Conservation (phyloP, 352 stramenopile species). For the Plasmopara muralis region DNA sequence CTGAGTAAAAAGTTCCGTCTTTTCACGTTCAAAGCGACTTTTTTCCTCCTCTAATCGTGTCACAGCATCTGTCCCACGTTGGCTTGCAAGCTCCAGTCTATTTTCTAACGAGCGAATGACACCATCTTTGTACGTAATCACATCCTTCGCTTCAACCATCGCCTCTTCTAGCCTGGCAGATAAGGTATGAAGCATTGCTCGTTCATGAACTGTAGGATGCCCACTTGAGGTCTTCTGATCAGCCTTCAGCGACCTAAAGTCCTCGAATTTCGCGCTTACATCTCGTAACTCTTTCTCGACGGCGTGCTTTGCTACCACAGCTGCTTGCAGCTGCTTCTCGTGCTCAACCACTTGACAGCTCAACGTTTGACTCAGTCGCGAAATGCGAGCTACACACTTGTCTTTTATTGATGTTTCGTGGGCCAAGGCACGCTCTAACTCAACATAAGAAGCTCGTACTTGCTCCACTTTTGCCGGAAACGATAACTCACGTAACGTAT, state of each 20-base stretch:
- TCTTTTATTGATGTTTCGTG: conserved; percentile 52
- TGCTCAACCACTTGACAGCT: conserved; percentile 56
- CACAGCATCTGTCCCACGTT: conserved; percentile 17
- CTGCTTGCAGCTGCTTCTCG: conserved; percentile 46
- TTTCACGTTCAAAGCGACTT: conserved; percentile 17
- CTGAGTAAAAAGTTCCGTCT: conserved; percentile 13
- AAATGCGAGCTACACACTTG: conserved; percentile 67
- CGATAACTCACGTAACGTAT: conserved; percentile 22
- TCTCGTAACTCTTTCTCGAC: conserved; percentile 30
- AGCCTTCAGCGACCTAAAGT: conserved; percentile 32
- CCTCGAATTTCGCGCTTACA: conserved; percentile 39
- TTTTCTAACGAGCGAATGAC: conserved; percentile 46
- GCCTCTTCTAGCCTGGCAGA: conserved; percentile 44
- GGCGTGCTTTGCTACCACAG: conserved; percentile 31
- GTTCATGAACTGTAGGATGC: conserved; percentile 23
- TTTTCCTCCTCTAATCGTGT: conserved; percentile 15
- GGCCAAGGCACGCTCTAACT: conserved; percentile 32
- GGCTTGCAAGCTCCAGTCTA: conserved; percentile 26
- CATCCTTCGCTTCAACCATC: conserved; percentile 61
- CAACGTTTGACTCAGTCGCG: conserved; percentile 62
- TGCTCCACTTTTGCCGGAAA: conserved; percentile 43
- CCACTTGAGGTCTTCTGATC: not conserved
- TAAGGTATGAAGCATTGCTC: conserved; percentile 46
- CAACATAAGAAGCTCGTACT: conserved; percentile 22
- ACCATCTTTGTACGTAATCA: conserved; percentile 61